Evolutionary conservation across 2,329 filamentous ascomycete species (phyloP), one percentile per base, ranked within the genome.

Genomic region (Exophiala lecanii-corni): DNA sequence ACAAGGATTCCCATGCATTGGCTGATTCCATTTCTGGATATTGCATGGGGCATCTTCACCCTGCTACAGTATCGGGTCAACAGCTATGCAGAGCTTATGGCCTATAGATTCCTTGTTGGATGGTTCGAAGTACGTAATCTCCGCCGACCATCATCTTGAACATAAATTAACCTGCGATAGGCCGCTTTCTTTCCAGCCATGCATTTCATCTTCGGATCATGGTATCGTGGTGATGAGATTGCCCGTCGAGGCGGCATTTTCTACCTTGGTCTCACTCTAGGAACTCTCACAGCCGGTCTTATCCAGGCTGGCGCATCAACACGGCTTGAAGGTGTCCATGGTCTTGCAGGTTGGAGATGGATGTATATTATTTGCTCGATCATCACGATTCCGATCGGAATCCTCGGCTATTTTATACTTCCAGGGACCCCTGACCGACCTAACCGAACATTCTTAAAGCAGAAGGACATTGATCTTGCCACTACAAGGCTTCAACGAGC

Each of bases 301-400:
- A 63, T 79, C 0, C 74, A 77, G 60, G 69, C 75, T 0, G 74
- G 71, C 0, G 72, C 72, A 0, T 75, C 76, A 54, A 70, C 69
- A 13, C 70, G 71, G 16, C 62, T 79, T 0, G 71, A 72, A 9
- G 74, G 74, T 1, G 62, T 70, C 0, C 55, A 57, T 6, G 74
- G 74, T 0, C 68, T 72, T 56, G 60, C 67, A 0, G 74, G 74
- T 0, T 76, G 72, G 72, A 62, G 71, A 45, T 75, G 72, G 75
- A 63, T 79, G 0, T 81, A 81, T 42, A 73, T 81, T 28, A 74
- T 79, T 34, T 75, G 79, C 51, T 68, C 75, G 1, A 69, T 78
- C 61, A 76, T 74, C 0, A 75, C 71, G 36, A 39, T 71, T 5
- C 68, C 68, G 1, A 62, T 71, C 3, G 62, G 57, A 5, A 43